Percentiles rank a stretch among this genome's conserved stretches.
Conservation (phyloP, 2,329 filamentous ascomycete genomes). For the Fusarium cicatricum region DNA sequence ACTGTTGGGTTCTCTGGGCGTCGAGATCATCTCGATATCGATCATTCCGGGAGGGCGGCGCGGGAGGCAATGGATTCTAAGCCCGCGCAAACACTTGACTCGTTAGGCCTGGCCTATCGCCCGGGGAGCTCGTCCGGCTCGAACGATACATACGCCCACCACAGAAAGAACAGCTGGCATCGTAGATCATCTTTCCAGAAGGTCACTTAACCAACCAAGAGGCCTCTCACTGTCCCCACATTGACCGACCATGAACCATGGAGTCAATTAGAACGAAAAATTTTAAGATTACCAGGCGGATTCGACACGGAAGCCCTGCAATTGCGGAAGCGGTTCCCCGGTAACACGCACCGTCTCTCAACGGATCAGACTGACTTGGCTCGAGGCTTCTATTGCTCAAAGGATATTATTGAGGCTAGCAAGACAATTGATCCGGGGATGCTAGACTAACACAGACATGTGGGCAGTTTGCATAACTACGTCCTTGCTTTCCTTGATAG, state of each 20-base stretch:
- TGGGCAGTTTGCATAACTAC: slow-evolving; percentile 10
- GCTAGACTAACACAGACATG: slow-evolving; percentile 29
- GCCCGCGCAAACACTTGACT: slow-evolving; percentile 32
- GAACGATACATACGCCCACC: slow-evolving; percentile 24
- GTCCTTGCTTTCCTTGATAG: not conserved
- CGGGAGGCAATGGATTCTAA: slow-evolving; percentile 22
- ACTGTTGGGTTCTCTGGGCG: slow-evolving; percentile 21
- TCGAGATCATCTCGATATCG: slow-evolving; percentile 31
- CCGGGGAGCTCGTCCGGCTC: slow-evolving; percentile 34
- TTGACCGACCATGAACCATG: slow-evolving; percentile 32
- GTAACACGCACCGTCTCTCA: slow-evolving; percentile 39
- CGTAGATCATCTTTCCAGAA: slow-evolving; percentile 43
- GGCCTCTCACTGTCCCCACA: slow-evolving; percentile 33
- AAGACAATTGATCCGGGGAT: slow-evolving; percentile 32
- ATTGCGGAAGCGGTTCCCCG: slow-evolving; percentile 46
- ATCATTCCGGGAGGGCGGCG: slow-evolving; percentile 31
- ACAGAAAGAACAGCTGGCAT: slow-evolving; percentile 28
- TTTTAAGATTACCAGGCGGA: slow-evolving; percentile 44
- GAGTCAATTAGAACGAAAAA: slow-evolving; percentile 35
- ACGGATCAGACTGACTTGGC: slow-evolving; percentile 23
- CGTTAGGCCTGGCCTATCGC: slow-evolving; percentile 26
- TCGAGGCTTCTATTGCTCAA: slow-evolving; percentile 20
- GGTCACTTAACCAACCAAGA: slow-evolving; percentile 32
- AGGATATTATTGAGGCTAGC: slow-evolving; percentile 26
- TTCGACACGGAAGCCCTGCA: slow-evolving; percentile 33